Percentiles rank a stretch among this genome's conserved stretches.
phyloP scores from a whole-genome alignment of 139 green algal genomes.

The Chlamydomonas incerta region DNA sequence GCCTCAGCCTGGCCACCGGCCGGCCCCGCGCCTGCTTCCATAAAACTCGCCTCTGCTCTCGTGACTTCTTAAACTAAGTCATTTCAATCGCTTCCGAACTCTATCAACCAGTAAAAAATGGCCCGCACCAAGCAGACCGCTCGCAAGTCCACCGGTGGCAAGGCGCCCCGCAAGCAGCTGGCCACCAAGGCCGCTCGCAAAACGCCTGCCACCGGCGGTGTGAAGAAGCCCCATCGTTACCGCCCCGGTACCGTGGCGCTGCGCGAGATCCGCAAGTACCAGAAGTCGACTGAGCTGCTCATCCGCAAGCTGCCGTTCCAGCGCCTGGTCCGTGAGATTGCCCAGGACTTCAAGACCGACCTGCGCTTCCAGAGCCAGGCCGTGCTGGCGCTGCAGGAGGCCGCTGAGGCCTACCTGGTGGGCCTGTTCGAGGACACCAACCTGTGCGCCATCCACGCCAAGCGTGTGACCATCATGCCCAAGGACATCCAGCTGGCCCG shows the following conservation, averaged over 20 bases:
- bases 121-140: constrained; percentile 99
- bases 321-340: constrained; percentile 96
- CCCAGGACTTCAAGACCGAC: constrained; percentile 99
- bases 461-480: constrained; percentile 95
- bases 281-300: constrained; percentile 93
- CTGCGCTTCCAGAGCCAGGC: constrained; percentile 95
- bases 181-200: constrained; percentile 94
- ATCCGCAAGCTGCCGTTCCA: constrained; percentile 97
- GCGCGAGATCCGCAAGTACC: constrained; percentile 93
- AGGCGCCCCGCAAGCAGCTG: constrained; percentile 95
- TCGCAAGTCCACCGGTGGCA: constrained; percentile 95
- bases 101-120: constrained; percentile 64
- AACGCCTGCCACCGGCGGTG: constrained; percentile 87
- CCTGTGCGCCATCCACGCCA: constrained; percentile 91
- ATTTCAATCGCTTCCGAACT: too few species aligned
- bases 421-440: constrained; percentile 97
- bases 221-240: constrained; percentile 86
- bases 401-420: constrained; percentile 96
- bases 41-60: too few species aligned
- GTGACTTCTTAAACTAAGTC: too few species aligned
- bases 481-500: constrained; percentile 97
- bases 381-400: constrained; percentile 95
- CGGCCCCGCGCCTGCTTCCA: too few species aligned
- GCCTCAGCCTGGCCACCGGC: too few species aligned
- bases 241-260: constrained; percentile 87